Evolutionary conservation across 345 rosid species (phyloP).

Genomic region (Aegle marmelos): DNA sequence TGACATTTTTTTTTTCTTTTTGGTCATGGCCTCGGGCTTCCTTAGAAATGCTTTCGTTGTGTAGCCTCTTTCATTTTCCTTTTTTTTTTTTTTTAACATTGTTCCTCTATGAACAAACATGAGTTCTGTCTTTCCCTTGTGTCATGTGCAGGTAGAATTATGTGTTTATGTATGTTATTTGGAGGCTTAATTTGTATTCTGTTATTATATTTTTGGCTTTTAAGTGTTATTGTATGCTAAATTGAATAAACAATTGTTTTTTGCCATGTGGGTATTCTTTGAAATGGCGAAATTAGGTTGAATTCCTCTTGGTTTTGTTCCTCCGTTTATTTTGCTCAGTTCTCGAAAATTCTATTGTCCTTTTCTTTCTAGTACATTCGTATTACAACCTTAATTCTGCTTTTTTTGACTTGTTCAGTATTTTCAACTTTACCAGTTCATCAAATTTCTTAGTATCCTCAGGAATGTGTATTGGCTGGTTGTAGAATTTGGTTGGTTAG

Average conservation of each 20-base stretch:
- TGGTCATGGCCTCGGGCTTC: no score
- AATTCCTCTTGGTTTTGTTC: background rate
- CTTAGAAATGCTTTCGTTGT: background rate
- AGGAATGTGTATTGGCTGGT: background rate
- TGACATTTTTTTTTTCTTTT: background rate
- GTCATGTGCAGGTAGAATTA: background rate
- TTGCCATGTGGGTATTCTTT: background rate
- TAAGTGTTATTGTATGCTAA: slow-evolving; percentile 4
- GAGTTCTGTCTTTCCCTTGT: background rate
- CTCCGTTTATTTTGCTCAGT: background rate
- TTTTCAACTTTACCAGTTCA: background rate
- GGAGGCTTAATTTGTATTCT: background rate
- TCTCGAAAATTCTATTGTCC: background rate
- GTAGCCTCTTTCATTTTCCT: background rate
- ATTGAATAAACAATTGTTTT: slow-evolving; percentile 4
- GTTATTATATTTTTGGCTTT: background rate
- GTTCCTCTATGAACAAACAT: background rate
- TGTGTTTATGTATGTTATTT: background rate
- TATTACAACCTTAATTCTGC: slow-evolving; percentile 1
- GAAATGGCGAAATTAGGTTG: slow-evolving; percentile 12
- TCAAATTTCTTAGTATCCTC: background rate
- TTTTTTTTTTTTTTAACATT: background rate
- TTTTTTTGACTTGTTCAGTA: background rate
- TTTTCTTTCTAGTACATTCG: background rate
- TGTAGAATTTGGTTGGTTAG: background rate